Evolutionary conservation across 306 rosid genomes (phyloP), one percentile per base, ranked within the genome.

Genomic region (Inga laurina): DNA sequence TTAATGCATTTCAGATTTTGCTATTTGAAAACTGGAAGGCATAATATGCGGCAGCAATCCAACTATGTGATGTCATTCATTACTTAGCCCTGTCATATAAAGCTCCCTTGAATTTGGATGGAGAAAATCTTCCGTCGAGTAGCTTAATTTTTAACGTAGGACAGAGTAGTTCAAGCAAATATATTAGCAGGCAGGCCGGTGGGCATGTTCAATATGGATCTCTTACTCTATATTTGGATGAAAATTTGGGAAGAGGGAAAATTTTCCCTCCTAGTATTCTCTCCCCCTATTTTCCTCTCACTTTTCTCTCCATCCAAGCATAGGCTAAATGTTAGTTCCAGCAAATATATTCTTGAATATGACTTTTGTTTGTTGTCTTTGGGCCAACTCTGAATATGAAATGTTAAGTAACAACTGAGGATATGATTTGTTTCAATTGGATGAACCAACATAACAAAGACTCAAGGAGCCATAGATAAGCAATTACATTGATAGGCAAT

Each of bases 401-500:
- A 72, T 41, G 56, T n/a, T 22, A 19, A 43, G 21, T 11, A 46
- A 72, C 57, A 72, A 72, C 62, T 15, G 16, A 48, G 70, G 30
- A 51, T 65, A 39, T 51, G 13, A 27, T n/a, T 57, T 2, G 27
- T 24, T 34, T 35, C 75, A 19, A 27, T 24, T 39, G 46, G 48
- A 61, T 16, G 18, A 68, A 68, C 71, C 79, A 44, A n/a, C 54
- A 82, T 7, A 61, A 78, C 79, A 56, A 89, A 68, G 43, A 6
- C 43, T 39, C 43, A 39, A 39, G 43, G 77, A 84, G 41, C 15
- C 75, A 76, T 61, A 79, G 65, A 15, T 24, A 80, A 75, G 75
- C 72, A 39, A 76, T 64, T 77, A 45, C 84, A 78, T 72, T 77
- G 24, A 52, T 57, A 80, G 61, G 85, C 72, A 76, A 80, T 75